Conservation (phyloP, 2,329 filamentous ascomycete genomes). For the Basipetospora sp. region DNA sequence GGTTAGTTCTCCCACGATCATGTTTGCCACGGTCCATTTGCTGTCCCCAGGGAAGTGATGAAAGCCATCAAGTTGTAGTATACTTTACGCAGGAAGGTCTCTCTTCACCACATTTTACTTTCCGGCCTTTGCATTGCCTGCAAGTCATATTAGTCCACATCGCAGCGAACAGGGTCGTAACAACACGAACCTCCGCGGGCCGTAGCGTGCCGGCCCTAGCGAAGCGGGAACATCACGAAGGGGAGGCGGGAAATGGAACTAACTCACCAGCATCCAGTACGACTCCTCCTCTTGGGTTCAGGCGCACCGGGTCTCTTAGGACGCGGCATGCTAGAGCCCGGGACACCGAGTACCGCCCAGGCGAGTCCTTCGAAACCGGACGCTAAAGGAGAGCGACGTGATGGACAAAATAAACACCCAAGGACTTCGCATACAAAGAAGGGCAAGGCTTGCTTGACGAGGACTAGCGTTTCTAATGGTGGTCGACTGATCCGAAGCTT, state of each 20-base stretch:
- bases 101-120: slow-evolving; percentile 62
- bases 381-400: too few species aligned
- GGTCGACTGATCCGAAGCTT: too few species aligned
- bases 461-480: too few species aligned
- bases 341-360: slow-evolving; percentile 3
- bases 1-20: too few species aligned
- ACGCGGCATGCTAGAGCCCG: slow-evolving; percentile 22
- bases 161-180: not conserved
- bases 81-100: slow-evolving; percentile 56
- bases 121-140: slow-evolving; percentile 67
- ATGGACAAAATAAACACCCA: too few species aligned
- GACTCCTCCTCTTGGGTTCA: slow-evolving; percentile 29
- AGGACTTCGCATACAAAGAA: too few species aligned
- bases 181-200: too few species aligned
- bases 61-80: not conserved
- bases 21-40: too few species aligned
- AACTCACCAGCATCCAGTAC: slow-evolving; percentile 31
- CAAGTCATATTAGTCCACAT: not conserved
- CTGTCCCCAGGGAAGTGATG: not conserved
- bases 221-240: not conserved
- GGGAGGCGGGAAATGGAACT: too few species aligned
- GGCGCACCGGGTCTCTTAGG: slow-evolving; percentile 27
- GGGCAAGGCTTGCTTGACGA: too few species aligned
- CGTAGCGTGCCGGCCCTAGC: not conserved
- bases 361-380: not conserved